Conservation (phyloP, 2,329 filamentous ascomycete species). For the Alternaria solani region DNA sequence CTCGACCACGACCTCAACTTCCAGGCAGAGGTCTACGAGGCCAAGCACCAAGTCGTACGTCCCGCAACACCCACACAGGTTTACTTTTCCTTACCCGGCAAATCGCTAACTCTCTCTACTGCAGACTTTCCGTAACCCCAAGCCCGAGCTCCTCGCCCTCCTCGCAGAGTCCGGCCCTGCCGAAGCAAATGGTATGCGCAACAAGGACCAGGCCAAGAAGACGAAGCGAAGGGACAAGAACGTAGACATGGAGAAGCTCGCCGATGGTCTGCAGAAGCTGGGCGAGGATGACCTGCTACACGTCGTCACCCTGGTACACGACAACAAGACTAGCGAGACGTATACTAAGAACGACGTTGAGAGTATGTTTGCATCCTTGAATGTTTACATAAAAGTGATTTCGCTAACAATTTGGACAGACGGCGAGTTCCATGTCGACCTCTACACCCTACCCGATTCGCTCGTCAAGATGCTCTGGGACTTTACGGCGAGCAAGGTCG, state of each 20-base stretch:
- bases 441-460: conserved; percentile 93
- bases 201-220: conserved; percentile 78
- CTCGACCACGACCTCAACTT: conserved; percentile 95
- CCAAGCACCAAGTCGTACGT: conserved; percentile 75
- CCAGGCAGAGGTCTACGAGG: conserved; percentile 79
- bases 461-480: conserved; percentile 97
- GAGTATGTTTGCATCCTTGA: conserved; percentile 65
- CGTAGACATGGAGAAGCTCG: conserved; percentile 95
- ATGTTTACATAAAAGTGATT: neutral
- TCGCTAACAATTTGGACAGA: conserved; percentile 60
- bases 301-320: conserved; percentile 97
- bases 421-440: conserved; percentile 96
- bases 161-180: conserved; percentile 86
- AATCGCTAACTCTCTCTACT: neutral
- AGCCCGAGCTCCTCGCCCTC: conserved; percentile 78
- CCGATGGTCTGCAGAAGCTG: conserved; percentile 87
- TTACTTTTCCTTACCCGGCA: neutral
- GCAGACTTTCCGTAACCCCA: conserved; percentile 88
- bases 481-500: conserved; percentile 62
- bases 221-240: conserved; percentile 73
- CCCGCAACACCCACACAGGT: neutral
- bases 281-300: conserved; percentile 92
- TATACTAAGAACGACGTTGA: conserved; percentile 98
- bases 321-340: conserved; percentile 92
- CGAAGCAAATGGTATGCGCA: conserved; percentile 66